Percentiles rank a stretch among this genome's conserved stretches.
phyloP scores from a whole-genome alignment of 208 protist species.

The Leishmania braziliensis region DNA sequence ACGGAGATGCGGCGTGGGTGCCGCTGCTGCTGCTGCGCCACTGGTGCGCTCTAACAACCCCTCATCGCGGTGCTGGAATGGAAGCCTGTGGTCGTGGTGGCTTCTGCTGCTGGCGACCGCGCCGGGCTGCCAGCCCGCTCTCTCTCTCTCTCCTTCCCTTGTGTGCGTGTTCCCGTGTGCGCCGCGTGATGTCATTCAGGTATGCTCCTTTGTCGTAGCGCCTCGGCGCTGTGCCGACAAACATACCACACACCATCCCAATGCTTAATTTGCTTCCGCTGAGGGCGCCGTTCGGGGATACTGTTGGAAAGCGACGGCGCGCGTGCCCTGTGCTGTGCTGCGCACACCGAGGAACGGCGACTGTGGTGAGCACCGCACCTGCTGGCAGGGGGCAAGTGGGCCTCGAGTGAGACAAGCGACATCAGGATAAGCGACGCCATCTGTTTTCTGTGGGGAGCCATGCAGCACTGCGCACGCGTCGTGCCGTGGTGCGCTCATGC shows the following conservation, averaged over 20 bases:
- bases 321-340: not conserved
- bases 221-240: conserved; percentile 16
- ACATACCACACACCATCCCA: conserved; percentile 33
- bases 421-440: not conserved
- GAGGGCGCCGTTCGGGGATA: not conserved
- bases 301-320: not conserved
- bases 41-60: too few species aligned
- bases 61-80: conserved; percentile 10
- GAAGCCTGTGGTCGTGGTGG: too few species aligned
- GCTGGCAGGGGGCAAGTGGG: not conserved
- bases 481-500: not conserved
- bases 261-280: conserved; percentile 25
- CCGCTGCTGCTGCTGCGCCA: too few species aligned
- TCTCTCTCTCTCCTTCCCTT: not conserved
- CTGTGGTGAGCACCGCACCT: not conserved
- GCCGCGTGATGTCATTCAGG: conserved; percentile 6
- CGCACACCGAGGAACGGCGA: not conserved
- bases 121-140: not conserved
- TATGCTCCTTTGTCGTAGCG: conserved; percentile 40
- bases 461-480: not conserved
- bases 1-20: conserved; percentile 15
- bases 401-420: not conserved
- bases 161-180: not conserved
- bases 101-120: too few species aligned
- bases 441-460: too few species aligned